phyloP scores from a whole-genome alignment of 176 grass and related monocot genomes.

The Oryza nivara region DNA sequence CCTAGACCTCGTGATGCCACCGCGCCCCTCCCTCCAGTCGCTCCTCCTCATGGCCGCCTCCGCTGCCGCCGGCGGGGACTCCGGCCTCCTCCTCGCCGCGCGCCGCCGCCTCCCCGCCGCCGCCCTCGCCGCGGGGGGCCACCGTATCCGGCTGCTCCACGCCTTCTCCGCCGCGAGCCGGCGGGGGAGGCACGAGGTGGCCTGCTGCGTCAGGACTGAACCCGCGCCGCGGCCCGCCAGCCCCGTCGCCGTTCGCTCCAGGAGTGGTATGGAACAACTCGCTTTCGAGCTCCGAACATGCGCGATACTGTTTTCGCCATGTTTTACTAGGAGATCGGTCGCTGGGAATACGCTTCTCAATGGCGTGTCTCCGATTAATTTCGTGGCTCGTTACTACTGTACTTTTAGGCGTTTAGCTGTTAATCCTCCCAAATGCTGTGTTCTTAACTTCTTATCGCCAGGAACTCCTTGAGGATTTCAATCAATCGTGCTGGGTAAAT shows the following conservation, averaged over 20 bases:
- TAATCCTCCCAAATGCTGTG: not conserved
- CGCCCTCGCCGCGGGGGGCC: not conserved
- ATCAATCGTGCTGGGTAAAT: not conserved
- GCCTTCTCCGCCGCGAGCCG: slow-evolving; percentile 5
- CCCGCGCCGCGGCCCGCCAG: slow-evolving; percentile 14
- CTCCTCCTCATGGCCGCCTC: slow-evolving; percentile 54
- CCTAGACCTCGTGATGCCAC: slow-evolving; percentile 49
- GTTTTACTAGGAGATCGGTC: not conserved
- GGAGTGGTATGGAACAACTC: slow-evolving; percentile 36
- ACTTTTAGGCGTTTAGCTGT: not conserved
- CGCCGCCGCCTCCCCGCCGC: slow-evolving; percentile 36
- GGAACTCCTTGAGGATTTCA: not conserved
- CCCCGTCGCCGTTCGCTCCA: slow-evolving; percentile 27
- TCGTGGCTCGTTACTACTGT: not conserved
- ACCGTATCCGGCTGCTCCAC: slow-evolving; percentile 38
- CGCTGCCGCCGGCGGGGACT: slow-evolving; percentile 28
- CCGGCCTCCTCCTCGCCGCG: slow-evolving; percentile 24
- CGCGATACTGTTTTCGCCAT: not conserved
- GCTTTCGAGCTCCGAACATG: not conserved
- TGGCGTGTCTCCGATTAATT: not conserved
- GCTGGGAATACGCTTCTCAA: not conserved
- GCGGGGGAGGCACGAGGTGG: slow-evolving; percentile 11
- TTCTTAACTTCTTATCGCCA: not conserved
- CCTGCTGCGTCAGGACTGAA: slow-evolving; percentile 38
- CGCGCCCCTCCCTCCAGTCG: slow-evolving; percentile 51